Conservation (phyloP, 169 alveolate genomes). For the Miamiensis avidus region DNA sequence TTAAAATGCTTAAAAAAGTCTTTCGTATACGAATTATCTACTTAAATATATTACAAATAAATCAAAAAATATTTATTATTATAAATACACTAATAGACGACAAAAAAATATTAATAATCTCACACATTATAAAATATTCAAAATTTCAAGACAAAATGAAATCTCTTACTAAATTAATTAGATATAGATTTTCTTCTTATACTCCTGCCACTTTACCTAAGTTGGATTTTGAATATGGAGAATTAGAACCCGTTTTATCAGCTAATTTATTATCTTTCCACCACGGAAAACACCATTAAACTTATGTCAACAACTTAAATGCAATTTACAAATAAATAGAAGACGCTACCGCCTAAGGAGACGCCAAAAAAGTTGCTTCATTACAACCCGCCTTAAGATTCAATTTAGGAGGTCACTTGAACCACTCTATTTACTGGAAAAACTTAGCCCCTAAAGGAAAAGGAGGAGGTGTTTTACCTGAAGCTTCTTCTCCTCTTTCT, state of each 20-base stretch:
- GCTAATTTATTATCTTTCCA: slow-evolving; percentile 61
- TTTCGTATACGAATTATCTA: no score
- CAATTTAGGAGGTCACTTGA: slow-evolving; percentile 68
- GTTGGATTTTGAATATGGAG: slow-evolving; percentile 61
- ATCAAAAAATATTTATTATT: no score
- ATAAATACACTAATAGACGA: no score
- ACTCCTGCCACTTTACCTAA: slow-evolving; percentile 51
- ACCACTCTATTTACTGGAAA: slow-evolving; percentile 77
- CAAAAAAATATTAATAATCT: no score
- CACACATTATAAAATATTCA: no score
- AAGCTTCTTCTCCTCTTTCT: slow-evolving; percentile 43
- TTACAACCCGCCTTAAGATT: slow-evolving; percentile 50
- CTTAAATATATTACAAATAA: no score
- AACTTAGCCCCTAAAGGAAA: slow-evolving; percentile 59
- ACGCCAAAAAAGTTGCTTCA: slow-evolving; percentile 43
- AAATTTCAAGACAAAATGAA: no score
- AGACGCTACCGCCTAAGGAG: slow-evolving; percentile 60
- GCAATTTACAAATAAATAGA: slow-evolving; percentile 47
- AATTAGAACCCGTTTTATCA: slow-evolving; percentile 72
- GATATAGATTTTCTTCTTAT: no score
- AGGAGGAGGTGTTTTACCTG: slow-evolving; percentile 68
- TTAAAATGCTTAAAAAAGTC: no score
- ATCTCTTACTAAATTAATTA: no score
- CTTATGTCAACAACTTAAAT: slow-evolving; percentile 67
- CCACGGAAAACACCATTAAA: slow-evolving; percentile 71